A percentile compares a stretch with the other conserved stretches of the same genome.
These are phyloP conservation scores for Arachis stenosperma DNA, from an alignment of 306 rosid genomes.

Conservation along the genomic window DNA sequence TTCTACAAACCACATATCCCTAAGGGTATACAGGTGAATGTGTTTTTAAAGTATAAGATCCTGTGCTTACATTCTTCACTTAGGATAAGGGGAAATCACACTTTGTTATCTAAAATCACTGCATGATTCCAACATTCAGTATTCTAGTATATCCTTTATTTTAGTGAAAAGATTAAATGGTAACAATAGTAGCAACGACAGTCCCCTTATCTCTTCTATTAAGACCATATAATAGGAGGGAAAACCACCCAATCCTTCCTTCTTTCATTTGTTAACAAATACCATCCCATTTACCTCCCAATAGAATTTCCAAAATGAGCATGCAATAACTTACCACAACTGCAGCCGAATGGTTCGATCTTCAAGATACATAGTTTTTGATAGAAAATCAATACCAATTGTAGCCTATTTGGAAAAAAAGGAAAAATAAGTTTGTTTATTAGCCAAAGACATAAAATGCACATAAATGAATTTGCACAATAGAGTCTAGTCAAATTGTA, in stretches of 20 bases:
- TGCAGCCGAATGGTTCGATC: constrained; percentile 74
- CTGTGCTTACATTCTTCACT: not conserved
- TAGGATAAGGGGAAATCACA: no score
- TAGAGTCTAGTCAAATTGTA: not conserved
- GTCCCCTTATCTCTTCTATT: constrained; percentile 19
- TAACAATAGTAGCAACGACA: constrained; percentile 9
- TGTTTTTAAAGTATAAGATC: not conserved
- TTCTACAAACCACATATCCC: no score
- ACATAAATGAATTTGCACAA: constrained; percentile 17
- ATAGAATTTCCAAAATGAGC: constrained; percentile 22
- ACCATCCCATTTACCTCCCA: not conserved
- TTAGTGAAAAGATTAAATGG: not conserved
- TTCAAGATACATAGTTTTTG: constrained; percentile 71
- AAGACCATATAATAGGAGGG: constrained; percentile 4
- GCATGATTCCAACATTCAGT: constrained; percentile 22
- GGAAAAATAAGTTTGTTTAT: constrained; percentile 17
- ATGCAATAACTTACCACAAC: constrained; percentile 56
- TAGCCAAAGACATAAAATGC: constrained; percentile 3
- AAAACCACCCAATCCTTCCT: not conserved
- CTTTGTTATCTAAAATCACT: not conserved
- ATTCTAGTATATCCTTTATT: not conserved
- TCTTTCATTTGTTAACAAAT: not conserved
- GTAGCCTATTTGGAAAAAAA: constrained; percentile 57
- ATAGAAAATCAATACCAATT: constrained; percentile 66
- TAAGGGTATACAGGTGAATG: no score